Evolutionary conservation across 2,329 filamentous ascomycete genomes (phyloP).

Genomic region (Aspergillus sp.): DNA sequence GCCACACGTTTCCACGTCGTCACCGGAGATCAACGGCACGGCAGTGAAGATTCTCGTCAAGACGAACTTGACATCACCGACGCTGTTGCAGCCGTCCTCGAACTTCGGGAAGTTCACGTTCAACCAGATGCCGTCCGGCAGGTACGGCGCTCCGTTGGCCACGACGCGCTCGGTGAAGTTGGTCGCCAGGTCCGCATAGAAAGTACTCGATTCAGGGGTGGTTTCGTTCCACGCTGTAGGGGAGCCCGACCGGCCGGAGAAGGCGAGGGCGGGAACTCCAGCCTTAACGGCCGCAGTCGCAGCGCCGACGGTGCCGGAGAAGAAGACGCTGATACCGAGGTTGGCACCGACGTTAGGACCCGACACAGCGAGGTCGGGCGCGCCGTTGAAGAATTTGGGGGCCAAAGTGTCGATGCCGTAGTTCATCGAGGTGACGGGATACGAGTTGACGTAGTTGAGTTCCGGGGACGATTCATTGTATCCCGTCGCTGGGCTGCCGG

Average conservation of each 20-base stretch:
- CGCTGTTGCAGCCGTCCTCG: constrained; percentile 50
- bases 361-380: constrained; percentile 63
- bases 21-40: constrained; percentile 31
- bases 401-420: constrained; percentile 61
- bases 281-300: constrained; percentile 57
- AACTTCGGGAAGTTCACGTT: constrained; percentile 68
- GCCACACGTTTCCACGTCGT: constrained; percentile 61
- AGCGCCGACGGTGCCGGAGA: constrained; percentile 69
- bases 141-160: constrained; percentile 59
- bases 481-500: constrained; percentile 57
- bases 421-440: constrained; percentile 63
- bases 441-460: constrained; percentile 72
- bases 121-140: constrained; percentile 61
- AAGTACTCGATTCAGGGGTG: constrained; percentile 50
- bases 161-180: constrained; percentile 59
- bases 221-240: constrained; percentile 54
- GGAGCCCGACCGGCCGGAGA: constrained; percentile 57
- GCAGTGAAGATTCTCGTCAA: constrained; percentile 60
- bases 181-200: constrained; percentile 65
- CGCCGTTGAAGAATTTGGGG: constrained; percentile 53
- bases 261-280: constrained; percentile 66
- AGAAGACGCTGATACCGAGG: constrained; percentile 54
- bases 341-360: constrained; percentile 64
- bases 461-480: constrained; percentile 56
- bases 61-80: constrained; percentile 62